Evolutionary conservation across 805 yeast genomes (phyloP), one percentile per base, ranked within the genome.

Genomic region (Scheffersomyces ergatensis): DNA sequence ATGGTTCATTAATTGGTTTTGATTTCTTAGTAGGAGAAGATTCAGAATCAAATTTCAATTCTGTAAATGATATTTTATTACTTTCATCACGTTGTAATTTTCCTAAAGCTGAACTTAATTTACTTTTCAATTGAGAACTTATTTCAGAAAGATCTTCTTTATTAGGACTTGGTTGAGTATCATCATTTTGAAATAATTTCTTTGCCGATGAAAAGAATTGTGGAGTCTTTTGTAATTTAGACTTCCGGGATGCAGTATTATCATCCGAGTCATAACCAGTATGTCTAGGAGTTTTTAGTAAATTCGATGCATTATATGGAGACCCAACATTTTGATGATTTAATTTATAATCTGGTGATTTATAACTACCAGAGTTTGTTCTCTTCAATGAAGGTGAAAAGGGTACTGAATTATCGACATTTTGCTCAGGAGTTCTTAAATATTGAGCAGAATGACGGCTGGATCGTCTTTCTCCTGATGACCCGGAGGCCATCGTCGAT

Each of bases 301-400:
- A 38, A 29, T 47, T 53, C 24, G 47, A 40, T 6, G 54, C 47
- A 19, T 46, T 45, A 40, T 55, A 54, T 5, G 72, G 70, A n/a
- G 63, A 57, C 37, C 47, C 47, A 21, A 59, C 54, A 34, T 53
- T 57, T 24, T 54, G 55, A 34, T 51, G 40, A 39, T 50, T 51
- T 24, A 55, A 46, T 36, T 53, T 56, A 42, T 54, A 58, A 37
- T 64, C 72, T 1, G 72, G 73, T n/a, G 67, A 58, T 44, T 58
- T 57, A 31, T 49, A 50, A 37, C 42, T 46, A 15, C 63, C 65
- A 1, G 62, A 56, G 39, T 48, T 60, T 35, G 63, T 53, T 19
- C 73, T 48, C 42, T 69, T 69, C 36, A 62, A 46, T n/a, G 67
- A 57, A 4, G 75, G 75, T 9, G 70, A 60, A 39, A 65, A 59